These are phyloP conservation scores for Quercus mongolica DNA, from an alignment of 306 rosid genomes.

Conservation along the genomic window DNA sequence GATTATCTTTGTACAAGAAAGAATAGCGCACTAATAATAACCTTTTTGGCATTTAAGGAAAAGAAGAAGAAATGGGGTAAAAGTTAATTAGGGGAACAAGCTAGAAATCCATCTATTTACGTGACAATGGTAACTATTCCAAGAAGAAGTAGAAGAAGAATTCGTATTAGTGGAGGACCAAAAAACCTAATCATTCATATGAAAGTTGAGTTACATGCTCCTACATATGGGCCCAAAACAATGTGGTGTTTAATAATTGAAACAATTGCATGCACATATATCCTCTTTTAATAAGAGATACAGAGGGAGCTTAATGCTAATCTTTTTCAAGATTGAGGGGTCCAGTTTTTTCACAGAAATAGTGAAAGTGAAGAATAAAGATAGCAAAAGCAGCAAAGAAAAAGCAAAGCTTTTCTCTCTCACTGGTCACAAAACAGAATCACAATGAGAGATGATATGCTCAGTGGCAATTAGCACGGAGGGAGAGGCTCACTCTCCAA, in stretches of 20 bases:
- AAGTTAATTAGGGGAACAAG: neutral
- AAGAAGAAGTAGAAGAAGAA: neutral
- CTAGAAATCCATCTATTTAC: neutral
- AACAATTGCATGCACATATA: conserved; percentile 13
- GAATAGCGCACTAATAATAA: too few relatives aligned
- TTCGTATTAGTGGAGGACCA: neutral
- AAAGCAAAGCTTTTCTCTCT: conserved; percentile 22
- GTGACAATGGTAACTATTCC: neutral
- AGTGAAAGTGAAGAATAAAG: conserved; percentile 48
- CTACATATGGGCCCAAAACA: neutral
- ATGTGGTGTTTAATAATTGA: neutral
- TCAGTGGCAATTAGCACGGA: conserved; percentile 39
- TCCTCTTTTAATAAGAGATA: conserved; percentile 7
- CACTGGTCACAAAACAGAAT: conserved; percentile 19
- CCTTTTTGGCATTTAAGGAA: neutral
- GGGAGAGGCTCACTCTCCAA: conserved; percentile 53
- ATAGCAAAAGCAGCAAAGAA: conserved; percentile 24
- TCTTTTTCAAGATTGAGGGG: conserved; percentile 39
- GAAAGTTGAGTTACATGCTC: neutral
- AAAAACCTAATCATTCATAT: neutral
- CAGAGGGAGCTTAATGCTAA: conserved; percentile 23
- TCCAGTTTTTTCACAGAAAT: conserved; percentile 27
- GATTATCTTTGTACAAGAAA: too few relatives aligned
- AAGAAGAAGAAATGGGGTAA: neutral
- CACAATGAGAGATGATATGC: conserved; percentile 33